Evolutionary conservation across 139 green algal species (phyloP).

Genomic region (Tetradesmus obliquus): DNA sequence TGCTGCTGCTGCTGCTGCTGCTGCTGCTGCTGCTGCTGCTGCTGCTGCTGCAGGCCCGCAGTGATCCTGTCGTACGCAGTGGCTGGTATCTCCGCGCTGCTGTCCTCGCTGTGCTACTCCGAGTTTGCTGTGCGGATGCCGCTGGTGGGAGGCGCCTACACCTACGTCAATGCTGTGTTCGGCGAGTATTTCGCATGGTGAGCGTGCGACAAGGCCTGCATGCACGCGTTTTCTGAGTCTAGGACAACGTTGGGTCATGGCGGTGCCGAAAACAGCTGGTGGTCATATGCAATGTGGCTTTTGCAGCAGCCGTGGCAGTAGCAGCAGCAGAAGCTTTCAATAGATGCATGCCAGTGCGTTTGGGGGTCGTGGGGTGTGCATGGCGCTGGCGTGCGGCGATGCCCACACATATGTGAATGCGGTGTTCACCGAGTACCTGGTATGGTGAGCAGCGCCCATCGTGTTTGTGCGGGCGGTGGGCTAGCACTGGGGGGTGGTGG

Average conservation of each 20-base stretch:
- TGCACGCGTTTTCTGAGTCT: too few species aligned
- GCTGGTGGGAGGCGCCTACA: conserved; percentile 75
- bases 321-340: background rate
- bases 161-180: conserved; percentile 69
- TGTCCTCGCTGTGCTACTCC: conserved; percentile 59
- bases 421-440: conserved; percentile 72
- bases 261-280: too few species aligned
- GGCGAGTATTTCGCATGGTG: conserved; percentile 68
- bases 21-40: background rate
- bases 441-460: too few species aligned
- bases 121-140: conserved; percentile 67
- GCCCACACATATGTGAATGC: too few species aligned
- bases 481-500: too few species aligned
- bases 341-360: too few species aligned
- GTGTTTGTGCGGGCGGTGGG: too few species aligned
- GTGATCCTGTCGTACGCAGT: conserved; percentile 51
- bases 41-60: conserved; percentile 26
- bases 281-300: background rate
- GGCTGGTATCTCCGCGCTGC: conserved; percentile 50
- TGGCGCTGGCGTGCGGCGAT: too few species aligned
- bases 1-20: background rate
- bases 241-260: too few species aligned
- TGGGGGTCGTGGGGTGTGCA: too few species aligned
- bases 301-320: background rate
- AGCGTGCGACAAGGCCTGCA: background rate